Conservation (phyloP, 805 yeast genomes). For the Ogataea pignaliae region DNA sequence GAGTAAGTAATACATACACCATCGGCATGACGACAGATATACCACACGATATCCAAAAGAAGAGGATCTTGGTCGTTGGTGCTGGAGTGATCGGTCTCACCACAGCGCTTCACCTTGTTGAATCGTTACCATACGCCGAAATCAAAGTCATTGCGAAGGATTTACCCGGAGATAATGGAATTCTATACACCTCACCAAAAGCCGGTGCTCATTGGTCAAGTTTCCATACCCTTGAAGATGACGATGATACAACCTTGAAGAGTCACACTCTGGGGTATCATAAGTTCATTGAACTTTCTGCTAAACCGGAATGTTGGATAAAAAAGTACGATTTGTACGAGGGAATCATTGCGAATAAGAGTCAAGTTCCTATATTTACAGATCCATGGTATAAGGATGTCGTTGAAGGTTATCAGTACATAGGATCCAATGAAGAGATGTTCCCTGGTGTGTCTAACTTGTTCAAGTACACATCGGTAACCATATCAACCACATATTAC, state of each 20-base stretch:
- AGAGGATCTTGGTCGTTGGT: slow-evolving; percentile 13
- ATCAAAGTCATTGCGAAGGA: slow-evolving; percentile 39
- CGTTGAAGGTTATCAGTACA: slow-evolving; percentile 36
- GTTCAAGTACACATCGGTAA: slow-evolving; percentile 44
- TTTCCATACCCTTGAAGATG: slow-evolving; percentile 31
- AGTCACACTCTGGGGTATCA: slow-evolving; percentile 34
- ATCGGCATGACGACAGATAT: too few relatives aligned
- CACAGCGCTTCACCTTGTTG: slow-evolving; percentile 37
- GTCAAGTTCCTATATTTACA: slow-evolving; percentile 4
- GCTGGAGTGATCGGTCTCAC: slow-evolving; percentile 23
- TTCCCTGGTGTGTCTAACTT: slow-evolving; percentile 35
- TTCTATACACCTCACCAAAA: slow-evolving; percentile 54
- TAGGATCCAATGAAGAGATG: slow-evolving; percentile 26
- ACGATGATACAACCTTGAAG: slow-evolving; percentile 15
- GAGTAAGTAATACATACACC: too few relatives aligned
- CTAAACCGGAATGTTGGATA: slow-evolving; percentile 34
- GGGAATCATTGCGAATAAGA: slow-evolving; percentile 17
- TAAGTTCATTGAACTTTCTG: slow-evolving; percentile 32
- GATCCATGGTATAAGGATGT: slow-evolving; percentile 48
- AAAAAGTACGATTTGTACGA: slow-evolving; percentile 19
- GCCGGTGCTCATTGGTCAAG: slow-evolving; percentile 66
- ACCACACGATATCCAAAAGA: slow-evolving; percentile 5
- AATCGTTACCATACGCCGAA: slow-evolving; percentile 26
- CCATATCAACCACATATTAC: slow-evolving; percentile 56
- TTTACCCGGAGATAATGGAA: slow-evolving; percentile 53